Evolutionary conservation across 371 early-diverging fungal genomes (phyloP).

Genomic region (Mortierella sp.): DNA sequence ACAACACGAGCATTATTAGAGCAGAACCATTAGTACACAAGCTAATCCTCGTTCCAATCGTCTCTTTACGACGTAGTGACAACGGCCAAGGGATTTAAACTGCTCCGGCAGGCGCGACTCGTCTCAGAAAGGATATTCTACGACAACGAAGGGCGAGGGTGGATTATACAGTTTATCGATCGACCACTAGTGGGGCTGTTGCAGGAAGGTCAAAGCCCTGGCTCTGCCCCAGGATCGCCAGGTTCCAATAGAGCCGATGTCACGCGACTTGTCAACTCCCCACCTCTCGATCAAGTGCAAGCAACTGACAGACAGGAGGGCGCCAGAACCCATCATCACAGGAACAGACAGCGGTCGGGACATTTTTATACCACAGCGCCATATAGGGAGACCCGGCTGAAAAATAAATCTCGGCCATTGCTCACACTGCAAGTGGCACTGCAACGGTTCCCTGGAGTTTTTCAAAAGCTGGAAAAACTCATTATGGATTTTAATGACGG

Average conservation of each 20-base stretch:
- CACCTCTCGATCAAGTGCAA: not conserved
- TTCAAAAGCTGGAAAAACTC: constrained; percentile 34
- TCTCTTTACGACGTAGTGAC: constrained; percentile 26
- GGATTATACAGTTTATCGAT: constrained; percentile 52
- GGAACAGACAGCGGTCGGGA: constrained; percentile 13
- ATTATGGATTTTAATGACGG: constrained; percentile 58
- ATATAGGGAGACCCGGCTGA: constrained; percentile 13
- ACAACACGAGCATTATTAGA: not conserved
- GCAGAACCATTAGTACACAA: too few relatives aligned
- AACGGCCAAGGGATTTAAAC: constrained; percentile 50
- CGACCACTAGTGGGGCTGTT: constrained; percentile 39
- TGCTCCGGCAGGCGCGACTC: constrained; percentile 46
- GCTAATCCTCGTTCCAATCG: too few relatives aligned
- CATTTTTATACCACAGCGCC: not conserved
- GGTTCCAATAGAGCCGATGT: not conserved
- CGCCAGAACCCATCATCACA: constrained; percentile 4
- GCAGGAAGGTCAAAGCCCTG: constrained; percentile 8
- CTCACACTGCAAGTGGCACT: constrained; percentile 36
- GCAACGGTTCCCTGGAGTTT: constrained; percentile 43
- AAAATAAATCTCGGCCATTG: constrained; percentile 17
- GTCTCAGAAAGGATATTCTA: constrained; percentile 49
- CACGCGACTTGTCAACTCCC: not conserved
- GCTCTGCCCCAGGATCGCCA: constrained; percentile 14
- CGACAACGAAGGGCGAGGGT: constrained; percentile 52
- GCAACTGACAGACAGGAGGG: not conserved